A percentile compares a stretch with the other conserved stretches of the same genome.
Evolutionary conservation across 1,139 yeast species (phyloP).

Genomic region (Williopsis jadinii): DNA sequence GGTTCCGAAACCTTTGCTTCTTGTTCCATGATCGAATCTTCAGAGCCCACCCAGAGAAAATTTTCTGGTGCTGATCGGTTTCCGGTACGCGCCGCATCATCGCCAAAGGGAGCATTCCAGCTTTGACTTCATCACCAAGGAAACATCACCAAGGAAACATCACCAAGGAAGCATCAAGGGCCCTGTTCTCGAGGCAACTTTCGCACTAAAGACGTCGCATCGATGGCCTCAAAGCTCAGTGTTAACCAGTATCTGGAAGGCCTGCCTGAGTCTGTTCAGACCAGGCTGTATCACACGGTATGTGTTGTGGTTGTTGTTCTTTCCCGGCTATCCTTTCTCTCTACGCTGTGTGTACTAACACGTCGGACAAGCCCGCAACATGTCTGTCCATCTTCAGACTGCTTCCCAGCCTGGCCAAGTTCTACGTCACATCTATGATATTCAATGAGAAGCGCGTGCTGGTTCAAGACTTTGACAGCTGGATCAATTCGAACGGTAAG

Average conservation of each 20-base stretch:
- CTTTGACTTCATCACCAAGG: too few relatives aligned
- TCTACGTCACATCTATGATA: slow-evolving; percentile 80
- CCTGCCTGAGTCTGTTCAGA: slow-evolving; percentile 76
- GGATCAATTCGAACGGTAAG: slow-evolving; percentile 57
- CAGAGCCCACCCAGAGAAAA: not conserved
- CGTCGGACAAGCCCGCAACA: slow-evolving; percentile 58
- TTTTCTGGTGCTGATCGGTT: too few relatives aligned
- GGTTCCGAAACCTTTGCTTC: too few relatives aligned
- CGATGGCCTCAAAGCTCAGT: slow-evolving; percentile 42
- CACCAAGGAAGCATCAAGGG: too few relatives aligned
- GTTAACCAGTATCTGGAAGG: slow-evolving; percentile 89
- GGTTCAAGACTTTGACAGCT: slow-evolving; percentile 59
- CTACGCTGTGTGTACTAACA: slow-evolving; percentile 14
- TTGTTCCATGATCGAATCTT: not conserved
- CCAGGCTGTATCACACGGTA: slow-evolving; percentile 59
- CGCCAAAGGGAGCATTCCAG: too few relatives aligned
- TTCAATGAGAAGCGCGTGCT: slow-evolving; percentile 73
- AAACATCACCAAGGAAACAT: too few relatives aligned
- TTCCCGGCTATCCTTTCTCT: not conserved
- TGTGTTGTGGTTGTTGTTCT: slow-evolving; percentile 8
- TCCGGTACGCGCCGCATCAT: too few relatives aligned
- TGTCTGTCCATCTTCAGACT: slow-evolving; percentile 86
- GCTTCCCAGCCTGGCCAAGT: slow-evolving; percentile 83
- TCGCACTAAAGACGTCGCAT: too few relatives aligned
- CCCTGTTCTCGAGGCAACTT: too few relatives aligned